Evolutionary conservation across 1,284 basidiomycete species (phyloP).

Genomic region (Melampsora larici-populina): DNA sequence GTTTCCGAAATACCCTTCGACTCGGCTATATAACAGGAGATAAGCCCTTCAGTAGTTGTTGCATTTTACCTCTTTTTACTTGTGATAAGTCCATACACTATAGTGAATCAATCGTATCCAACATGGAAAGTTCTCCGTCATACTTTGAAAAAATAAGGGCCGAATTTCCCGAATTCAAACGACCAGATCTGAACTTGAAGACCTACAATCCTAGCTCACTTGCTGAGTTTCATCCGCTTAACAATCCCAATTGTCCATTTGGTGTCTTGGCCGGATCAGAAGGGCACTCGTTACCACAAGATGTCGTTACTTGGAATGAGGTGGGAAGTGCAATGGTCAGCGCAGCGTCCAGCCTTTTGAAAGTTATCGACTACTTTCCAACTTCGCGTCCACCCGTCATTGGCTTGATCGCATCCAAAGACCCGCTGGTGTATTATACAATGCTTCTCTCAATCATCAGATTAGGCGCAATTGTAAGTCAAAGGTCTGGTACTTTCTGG

Average conservation of each 20-base stretch:
- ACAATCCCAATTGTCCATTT: background rate
- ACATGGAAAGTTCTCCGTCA: too few species aligned
- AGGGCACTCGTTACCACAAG: background rate
- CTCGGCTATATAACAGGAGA: too few species aligned
- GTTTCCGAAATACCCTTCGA: too few species aligned
- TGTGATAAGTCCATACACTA: too few species aligned
- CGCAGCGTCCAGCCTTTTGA: background rate
- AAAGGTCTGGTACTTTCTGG: background rate
- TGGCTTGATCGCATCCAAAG: background rate
- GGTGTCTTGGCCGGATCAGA: background rate
- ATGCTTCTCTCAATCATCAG: background rate
- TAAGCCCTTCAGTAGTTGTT: too few species aligned
- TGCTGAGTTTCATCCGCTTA: background rate
- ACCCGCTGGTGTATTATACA: background rate
- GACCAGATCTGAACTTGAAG: background rate
- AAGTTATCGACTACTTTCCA: background rate
- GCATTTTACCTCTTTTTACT: too few species aligned
- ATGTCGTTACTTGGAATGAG: background rate
- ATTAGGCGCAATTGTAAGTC: background rate
- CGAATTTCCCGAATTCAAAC: background rate
- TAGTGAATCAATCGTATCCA: too few species aligned
- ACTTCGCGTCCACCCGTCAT: background rate
- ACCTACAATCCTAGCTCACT: background rate
- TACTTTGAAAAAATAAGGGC: background rate
- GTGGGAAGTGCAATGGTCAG: background rate